Evolutionary conservation across 2,329 filamentous ascomycete species (phyloP), one percentile per base, ranked within the genome.

Genomic region (Paecilomyces formosus): DNA sequence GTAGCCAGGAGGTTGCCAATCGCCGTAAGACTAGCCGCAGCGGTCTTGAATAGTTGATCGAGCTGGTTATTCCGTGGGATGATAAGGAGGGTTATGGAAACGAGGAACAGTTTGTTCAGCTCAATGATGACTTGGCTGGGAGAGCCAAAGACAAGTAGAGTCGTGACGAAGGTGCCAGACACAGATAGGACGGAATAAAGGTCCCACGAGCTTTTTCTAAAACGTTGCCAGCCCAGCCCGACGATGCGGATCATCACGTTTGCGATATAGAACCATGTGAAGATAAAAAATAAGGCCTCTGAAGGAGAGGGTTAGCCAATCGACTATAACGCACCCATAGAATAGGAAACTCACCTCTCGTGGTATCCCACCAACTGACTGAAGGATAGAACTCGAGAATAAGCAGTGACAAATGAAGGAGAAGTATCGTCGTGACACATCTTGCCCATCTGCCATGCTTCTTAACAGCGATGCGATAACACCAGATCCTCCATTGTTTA

Each of bases 1-100:
- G 95, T 99, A 1, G 93, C 93, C 45, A 99, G 79, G 51, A 99
- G 80, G 69, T 97, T 99, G 59, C 88, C 85, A 65, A 99, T 99
- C 18, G 90, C 87, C 1, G 90, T 88, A 65, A 99, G 77, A 85
- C 90, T 96, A 56, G 93, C 94, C 11, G 94, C 94, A 0, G 93
- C 95, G 1, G 95, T 99, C 75, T 99, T 99, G 85, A 99, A 99
- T 0, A 99, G 85, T 72, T 99, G 94, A 71, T 99, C 95, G 22
- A 99, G 83, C 55, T 96, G 92, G 67, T 99, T 95, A 71, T 99
- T 99, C 55, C 95, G 85, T 1, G 94, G 94, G 61, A 99, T 99
- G 33, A 99, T 83, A 55, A 99, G 80, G 8, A 97, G 81, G 2
- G 94, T 87, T 57, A 97, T 88, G 8, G 90, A 88, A 21, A 97